These are phyloP conservation scores for Thraustochytrium sp. DNA, from an alignment of 352 stramenopile species.

Conservation along the genomic window DNA sequence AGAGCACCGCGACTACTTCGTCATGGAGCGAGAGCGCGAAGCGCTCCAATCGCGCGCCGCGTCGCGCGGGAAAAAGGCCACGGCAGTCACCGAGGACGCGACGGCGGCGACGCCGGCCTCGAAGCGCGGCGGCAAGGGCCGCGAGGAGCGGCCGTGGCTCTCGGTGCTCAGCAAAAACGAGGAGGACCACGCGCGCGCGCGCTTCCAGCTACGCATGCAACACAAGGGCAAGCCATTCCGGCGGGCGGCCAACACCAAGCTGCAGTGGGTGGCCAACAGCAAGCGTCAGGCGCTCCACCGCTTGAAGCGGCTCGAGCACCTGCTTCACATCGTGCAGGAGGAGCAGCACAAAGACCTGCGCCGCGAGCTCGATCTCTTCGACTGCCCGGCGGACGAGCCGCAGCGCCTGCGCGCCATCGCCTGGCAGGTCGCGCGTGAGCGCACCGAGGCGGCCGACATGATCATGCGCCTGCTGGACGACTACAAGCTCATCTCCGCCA, in stretches of 20 bases:
- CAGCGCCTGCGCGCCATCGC: not conserved
- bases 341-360: not conserved
- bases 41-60: not conserved
- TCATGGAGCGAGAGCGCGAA: not conserved
- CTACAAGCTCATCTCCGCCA: conserved; percentile 28
- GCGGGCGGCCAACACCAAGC: not conserved
- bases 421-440: not conserved
- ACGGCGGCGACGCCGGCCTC: not conserved
- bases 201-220: not conserved
- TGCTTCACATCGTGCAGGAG: not conserved
- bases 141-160: not conserved
- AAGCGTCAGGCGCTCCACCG: not conserved
- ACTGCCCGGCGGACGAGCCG: not conserved
- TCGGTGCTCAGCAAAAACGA: conserved; percentile 27
- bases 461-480: conserved; percentile 23
- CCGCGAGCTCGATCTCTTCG: not conserved
- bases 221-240: not conserved
- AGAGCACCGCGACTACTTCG: conserved; percentile 20
- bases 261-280: not conserved
- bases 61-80: not conserved
- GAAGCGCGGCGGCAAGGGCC: not conserved
- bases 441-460: conserved; percentile 27
- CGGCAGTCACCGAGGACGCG: not conserved
- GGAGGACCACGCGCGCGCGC: not conserved
- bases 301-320: conserved; percentile 5